Percentiles rank a stretch among this genome's conserved stretches.
Evolutionary conservation across 331 rosid genomes (phyloP).

Genomic region (Spiraea crenata): DNA sequence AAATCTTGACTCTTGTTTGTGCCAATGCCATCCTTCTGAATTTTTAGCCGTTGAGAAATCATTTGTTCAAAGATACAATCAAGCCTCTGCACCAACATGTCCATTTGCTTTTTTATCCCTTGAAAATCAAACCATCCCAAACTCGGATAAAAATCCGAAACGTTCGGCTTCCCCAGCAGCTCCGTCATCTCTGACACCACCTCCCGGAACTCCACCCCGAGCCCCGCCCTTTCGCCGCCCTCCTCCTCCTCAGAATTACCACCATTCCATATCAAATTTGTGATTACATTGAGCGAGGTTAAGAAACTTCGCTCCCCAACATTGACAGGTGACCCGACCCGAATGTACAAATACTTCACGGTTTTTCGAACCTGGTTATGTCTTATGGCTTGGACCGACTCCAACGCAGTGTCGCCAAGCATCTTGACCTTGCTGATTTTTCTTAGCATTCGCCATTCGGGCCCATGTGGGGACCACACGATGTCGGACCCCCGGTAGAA

Average conservation of each 20-base stretch:
- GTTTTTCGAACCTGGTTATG: too few relatives aligned
- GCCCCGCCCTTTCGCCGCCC: slow-evolving; percentile 40
- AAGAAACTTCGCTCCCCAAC: slow-evolving; percentile 64
- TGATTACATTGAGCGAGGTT: slow-evolving; percentile 55
- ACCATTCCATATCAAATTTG: too few relatives aligned
- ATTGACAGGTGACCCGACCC: slow-evolving; percentile 47
- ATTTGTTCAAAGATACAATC: too few relatives aligned
- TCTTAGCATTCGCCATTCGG: slow-evolving; percentile 80
- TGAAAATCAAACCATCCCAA: slow-evolving; percentile 48
- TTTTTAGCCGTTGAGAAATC: too few relatives aligned
- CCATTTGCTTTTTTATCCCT: too few relatives aligned
- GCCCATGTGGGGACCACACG: slow-evolving; percentile 66
- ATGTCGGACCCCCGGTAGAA: slow-evolving; percentile 59
- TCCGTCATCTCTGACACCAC: slow-evolving; percentile 44
- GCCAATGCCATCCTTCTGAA: not conserved
- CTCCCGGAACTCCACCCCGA: slow-evolving; percentile 63
- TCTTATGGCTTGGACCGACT: too few relatives aligned
- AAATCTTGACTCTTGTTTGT: too few relatives aligned
- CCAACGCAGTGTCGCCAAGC: slow-evolving; percentile 67
- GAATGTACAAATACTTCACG: slow-evolving; percentile 18
- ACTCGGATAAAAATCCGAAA: slow-evolving; percentile 72
- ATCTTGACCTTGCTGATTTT: slow-evolving; percentile 63
- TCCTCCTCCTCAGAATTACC: slow-evolving; percentile 94
- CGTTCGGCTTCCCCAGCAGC: slow-evolving; percentile 56
- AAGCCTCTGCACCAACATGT: too few relatives aligned